Evolutionary conservation across 2,329 filamentous ascomycete species (phyloP).

Genomic region (Ceratocystis cubensis): DNA sequence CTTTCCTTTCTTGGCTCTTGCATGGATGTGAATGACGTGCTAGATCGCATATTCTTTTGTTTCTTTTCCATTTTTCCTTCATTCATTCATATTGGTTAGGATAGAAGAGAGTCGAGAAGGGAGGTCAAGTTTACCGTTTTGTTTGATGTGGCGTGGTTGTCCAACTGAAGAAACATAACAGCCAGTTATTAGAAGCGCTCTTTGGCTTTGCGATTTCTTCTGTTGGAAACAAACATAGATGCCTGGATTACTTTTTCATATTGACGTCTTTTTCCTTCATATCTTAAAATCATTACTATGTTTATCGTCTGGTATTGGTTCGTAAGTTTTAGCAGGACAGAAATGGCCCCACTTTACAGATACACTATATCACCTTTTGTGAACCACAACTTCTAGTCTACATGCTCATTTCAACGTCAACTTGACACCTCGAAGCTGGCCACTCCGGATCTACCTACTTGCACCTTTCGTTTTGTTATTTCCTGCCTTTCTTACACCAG

Average conservation of each 20-base stretch:
- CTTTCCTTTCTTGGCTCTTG: neutral
- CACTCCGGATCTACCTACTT: neutral
- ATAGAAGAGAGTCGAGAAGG: neutral
- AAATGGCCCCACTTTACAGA: neutral
- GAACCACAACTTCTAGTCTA: no score
- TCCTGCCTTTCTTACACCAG: neutral
- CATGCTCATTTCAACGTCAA: no score
- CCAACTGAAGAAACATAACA: conserved; percentile 1
- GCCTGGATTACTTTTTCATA: neutral
- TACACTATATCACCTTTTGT: neutral
- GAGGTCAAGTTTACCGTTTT: neutral
- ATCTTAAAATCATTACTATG: neutral
- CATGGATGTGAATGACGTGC: neutral
- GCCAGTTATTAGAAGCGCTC: conserved; percentile 4
- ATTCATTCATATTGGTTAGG: neutral
- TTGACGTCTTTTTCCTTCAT: neutral
- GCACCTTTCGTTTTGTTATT: neutral
- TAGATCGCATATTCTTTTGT: neutral
- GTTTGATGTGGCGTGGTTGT: neutral
- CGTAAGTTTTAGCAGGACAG: no score
- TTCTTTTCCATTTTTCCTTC: neutral
- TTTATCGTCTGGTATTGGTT: no score
- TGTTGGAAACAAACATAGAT: neutral
- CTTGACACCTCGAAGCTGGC: no score
- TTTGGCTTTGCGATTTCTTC: conserved; percentile 7